Base-by-base conservation (phyloP, 495 filamentous ascomycete species). In the Chaetomidium leptoderma region DNA sequence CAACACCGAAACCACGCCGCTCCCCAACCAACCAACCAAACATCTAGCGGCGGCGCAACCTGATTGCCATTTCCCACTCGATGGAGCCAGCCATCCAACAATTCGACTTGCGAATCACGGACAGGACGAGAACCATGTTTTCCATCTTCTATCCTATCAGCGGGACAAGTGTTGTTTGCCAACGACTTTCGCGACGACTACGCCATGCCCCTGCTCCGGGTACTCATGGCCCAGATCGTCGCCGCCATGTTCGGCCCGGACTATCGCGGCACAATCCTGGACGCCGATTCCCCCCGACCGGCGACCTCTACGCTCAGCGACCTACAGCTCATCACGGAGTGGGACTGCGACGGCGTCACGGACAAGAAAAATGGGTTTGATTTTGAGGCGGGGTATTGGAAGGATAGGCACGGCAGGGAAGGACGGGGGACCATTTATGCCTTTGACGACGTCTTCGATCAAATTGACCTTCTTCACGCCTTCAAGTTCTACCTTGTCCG, bases 101-200 rank as follows among this genome's bases (percentile, higher is more conserved):
- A 17, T 40, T 40, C 37, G n/a, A 40, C 9, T 40, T 40, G n/a
- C 37, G 37, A 40, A 40, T 14, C 37, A 40, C 37, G n/a, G n/a
- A 40, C 37, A 40, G 37, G 37, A 40, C 37, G n/a, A 40, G 37
- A 40, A 40, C 37, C n/a, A 40, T 40, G 37, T 40, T 40, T 40
- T 40, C 37, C n/a, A 17, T 40, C 37, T 40, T 40, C 10, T 40
- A 40, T 40, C 37, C 37, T 40, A 40, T 40, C 37, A 17, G 37
- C n/a, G 37, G 37, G 37, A 40, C 37, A 40, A 43, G 40, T 43
- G n/a, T 24, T 21, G 19, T 43, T n/a, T n/a, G n/a, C n/a, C n/a
- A n/a, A n/a, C n/a, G n/a, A n/a, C n/a, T n/a, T n/a, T n/a, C n/a
- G n/a, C n/a, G n/a, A n/a, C n/a, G n/a, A n/a, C n/a, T 30, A 36